Evolutionary conservation across 257 asterid genomes (phyloP).

Genomic region (Lantana camara): DNA sequence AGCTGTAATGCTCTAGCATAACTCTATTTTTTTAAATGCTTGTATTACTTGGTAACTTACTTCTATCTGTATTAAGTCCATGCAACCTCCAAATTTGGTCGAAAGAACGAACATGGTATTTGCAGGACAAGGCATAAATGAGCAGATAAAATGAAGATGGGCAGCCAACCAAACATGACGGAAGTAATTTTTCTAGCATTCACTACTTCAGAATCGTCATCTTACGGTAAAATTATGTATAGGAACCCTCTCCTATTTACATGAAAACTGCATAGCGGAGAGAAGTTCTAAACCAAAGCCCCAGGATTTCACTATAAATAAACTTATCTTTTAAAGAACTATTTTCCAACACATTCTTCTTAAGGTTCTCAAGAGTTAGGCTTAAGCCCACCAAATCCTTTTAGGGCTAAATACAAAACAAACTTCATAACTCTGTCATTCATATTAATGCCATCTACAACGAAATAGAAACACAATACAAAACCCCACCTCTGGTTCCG

Average conservation of each 20-base stretch:
- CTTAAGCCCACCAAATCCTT: conserved; percentile 16
- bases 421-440: background rate
- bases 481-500: background rate
- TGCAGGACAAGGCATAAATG: background rate
- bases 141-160: background rate
- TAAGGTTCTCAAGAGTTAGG: background rate
- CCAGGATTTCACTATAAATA: background rate
- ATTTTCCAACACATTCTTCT: background rate
- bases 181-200: background rate
- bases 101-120: background rate
- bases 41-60: background rate
- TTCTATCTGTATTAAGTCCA: background rate
- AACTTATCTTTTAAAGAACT: background rate
- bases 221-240: background rate
- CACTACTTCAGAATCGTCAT: background rate
- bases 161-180: background rate
- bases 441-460: background rate
- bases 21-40: background rate
- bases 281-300: conserved; percentile 12
- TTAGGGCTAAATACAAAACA: conserved; percentile 1
- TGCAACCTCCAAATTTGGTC: too few species aligned
- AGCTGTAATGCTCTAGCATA: background rate
- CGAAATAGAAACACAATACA: background rate
- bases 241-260: background rate
- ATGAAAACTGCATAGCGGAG: background rate